Percentiles rank a stretch among this genome's conserved stretches.
Evolutionary conservation across 2,329 filamentous ascomycete species (phyloP).

Genomic region (Xylaria sp.): DNA sequence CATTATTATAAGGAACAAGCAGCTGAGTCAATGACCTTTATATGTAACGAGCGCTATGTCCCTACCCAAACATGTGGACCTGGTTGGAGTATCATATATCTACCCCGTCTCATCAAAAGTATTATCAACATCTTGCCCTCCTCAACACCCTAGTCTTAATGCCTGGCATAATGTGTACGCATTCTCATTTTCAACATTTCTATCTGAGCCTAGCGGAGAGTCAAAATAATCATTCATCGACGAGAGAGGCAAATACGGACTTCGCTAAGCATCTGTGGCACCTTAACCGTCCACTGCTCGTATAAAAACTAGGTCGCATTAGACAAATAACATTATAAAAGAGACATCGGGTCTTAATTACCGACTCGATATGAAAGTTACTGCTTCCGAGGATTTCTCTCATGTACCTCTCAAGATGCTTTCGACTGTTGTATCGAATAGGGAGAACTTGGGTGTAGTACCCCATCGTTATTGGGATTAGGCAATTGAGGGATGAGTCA

Average conservation of each 20-base stretch:
- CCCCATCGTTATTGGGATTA: slow-evolving; percentile 1
- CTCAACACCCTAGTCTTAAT: background rate
- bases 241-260: background rate
- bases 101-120: background rate
- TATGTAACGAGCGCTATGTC: background rate
- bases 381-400: slow-evolving; percentile 13
- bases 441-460: slow-evolving; percentile 20
- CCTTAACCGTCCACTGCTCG: slow-evolving; percentile 22
- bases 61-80: background rate
- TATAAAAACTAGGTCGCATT: slow-evolving; percentile 4
- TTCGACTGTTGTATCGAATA: slow-evolving; percentile 14
- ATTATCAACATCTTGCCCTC: background rate
- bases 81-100: background rate
- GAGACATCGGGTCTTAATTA: background rate
- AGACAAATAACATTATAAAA: slow-evolving; percentile 1
- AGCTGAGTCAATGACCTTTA: background rate
- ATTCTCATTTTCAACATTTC: slow-evolving; percentile 13
- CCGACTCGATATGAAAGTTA: slow-evolving; percentile 15
- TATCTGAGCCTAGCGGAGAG: slow-evolving; percentile 8
- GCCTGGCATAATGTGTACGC: slow-evolving; percentile 3
- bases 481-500: background rate
- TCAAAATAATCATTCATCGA: background rate
- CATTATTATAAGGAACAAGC: background rate
- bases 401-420: slow-evolving; percentile 3
- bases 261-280: slow-evolving; percentile 10